Evolutionary conservation across 1,284 basidiomycete genomes (phyloP).

Genomic region (Ganoderma boninense): DNA sequence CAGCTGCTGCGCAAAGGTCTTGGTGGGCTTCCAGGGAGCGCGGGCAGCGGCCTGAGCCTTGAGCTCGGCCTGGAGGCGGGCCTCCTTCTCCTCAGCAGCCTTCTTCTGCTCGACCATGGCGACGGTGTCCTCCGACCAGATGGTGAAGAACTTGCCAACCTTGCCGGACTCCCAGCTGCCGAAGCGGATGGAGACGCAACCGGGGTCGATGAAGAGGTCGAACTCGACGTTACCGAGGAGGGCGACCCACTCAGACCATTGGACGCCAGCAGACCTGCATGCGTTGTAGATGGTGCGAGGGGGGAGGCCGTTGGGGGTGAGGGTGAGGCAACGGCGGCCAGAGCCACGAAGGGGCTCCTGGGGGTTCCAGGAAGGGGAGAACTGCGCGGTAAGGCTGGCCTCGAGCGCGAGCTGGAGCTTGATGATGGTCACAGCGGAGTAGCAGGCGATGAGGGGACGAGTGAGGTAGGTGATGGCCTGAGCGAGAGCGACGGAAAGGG

Average conservation of each 20-base stretch:
- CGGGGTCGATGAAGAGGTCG: constrained; percentile 82
- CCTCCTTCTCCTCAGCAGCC: constrained; percentile 32
- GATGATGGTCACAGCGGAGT: constrained; percentile 65
- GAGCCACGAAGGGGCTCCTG: constrained; percentile 71
- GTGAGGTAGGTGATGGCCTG: constrained; percentile 79
- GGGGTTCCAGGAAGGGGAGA: constrained; percentile 69
- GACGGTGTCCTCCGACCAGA: constrained; percentile 65
- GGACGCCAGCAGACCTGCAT: constrained; percentile 69
- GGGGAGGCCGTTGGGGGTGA: constrained; percentile 72
- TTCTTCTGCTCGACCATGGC: constrained; percentile 29
- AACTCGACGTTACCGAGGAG: constrained; percentile 73
- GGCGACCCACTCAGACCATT: constrained; percentile 81
- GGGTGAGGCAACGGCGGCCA: constrained; percentile 75
- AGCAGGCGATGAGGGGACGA: constrained; percentile 61
- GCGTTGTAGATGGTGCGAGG: constrained; percentile 75
- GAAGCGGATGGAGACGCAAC: constrained; percentile 72
- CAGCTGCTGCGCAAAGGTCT: constrained; percentile 77
- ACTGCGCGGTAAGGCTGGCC: constrained; percentile 72
- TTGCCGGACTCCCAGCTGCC: constrained; percentile 48
- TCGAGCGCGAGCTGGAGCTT: constrained; percentile 76
- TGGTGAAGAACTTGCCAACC: constrained; percentile 56
- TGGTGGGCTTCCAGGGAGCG: constrained; percentile 42
- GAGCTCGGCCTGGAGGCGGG: constrained; percentile 49
- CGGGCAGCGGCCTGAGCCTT: constrained; percentile 36
- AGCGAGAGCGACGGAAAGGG: constrained; percentile 70